These are phyloP conservation scores for Yamadazyma blattariae DNA, from an alignment of 1,139 yeast species.

Conservation along the genomic window DNA sequence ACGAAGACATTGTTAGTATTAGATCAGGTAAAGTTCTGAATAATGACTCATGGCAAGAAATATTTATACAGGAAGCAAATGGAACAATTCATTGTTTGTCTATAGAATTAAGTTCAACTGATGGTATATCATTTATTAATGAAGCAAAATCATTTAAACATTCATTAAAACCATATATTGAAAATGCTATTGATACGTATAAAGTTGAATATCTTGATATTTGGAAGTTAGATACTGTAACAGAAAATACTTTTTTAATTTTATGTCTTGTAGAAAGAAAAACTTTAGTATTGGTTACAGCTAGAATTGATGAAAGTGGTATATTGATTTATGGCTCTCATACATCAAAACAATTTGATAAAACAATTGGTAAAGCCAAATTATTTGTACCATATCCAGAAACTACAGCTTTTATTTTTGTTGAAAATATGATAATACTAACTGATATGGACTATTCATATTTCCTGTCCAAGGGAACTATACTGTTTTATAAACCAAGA, in stretches of 20 bases:
- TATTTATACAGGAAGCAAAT: slow-evolving; percentile 44
- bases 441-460: slow-evolving; percentile 56
- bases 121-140: slow-evolving; percentile 28
- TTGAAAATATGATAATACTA: slow-evolving; percentile 61
- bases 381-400: slow-evolving; percentile 61
- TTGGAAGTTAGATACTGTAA: slow-evolving; percentile 31
- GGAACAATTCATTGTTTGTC: slow-evolving; percentile 39
- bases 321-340: slow-evolving; percentile 62
- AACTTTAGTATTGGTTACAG: slow-evolving; percentile 49
- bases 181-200: slow-evolving; percentile 36
- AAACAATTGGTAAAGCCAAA: slow-evolving; percentile 35
- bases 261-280: slow-evolving; percentile 37
- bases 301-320: slow-evolving; percentile 52
- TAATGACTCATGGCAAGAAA: slow-evolving; percentile 44
- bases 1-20: slow-evolving; percentile 56
- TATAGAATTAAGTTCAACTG: slow-evolving; percentile 30
- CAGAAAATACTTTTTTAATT: slow-evolving; percentile 43
- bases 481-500: slow-evolving; percentile 50
- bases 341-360: slow-evolving; percentile 33
- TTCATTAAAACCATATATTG: slow-evolving; percentile 27
- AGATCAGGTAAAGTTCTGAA: slow-evolving; percentile 54
- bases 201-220: slow-evolving; percentile 56
- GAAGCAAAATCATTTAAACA: slow-evolving; percentile 26
- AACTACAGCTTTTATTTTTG: slow-evolving; percentile 60
- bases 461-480: slow-evolving; percentile 22